Evolutionary conservation across 306 rosid species (phyloP).

Genomic region (Neltuma alba): DNA sequence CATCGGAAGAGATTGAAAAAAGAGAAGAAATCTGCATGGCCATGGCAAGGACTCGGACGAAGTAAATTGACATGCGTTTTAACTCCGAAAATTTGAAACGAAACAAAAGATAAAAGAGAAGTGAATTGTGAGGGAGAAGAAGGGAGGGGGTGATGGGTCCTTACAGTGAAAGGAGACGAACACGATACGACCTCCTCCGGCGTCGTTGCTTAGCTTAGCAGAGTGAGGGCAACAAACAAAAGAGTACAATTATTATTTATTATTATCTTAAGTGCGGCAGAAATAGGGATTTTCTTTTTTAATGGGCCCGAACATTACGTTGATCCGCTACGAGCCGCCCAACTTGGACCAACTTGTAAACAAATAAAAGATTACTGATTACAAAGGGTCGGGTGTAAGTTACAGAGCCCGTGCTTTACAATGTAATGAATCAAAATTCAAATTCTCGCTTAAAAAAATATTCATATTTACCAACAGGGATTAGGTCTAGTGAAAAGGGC

Average conservation of each 20-base stretch:
- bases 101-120: background rate
- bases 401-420: too few relatives aligned
- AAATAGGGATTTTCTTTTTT: background rate
- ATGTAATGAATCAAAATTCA: too few relatives aligned
- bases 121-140: constrained; percentile 4
- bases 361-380: background rate
- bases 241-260: background rate
- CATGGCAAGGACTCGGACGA: background rate
- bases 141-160: background rate
- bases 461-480: too few relatives aligned
- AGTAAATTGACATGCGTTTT: background rate
- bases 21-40: background rate
- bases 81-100: background rate
- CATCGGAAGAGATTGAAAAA: background rate
- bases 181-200: constrained; percentile 24
- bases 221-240: constrained; percentile 4
- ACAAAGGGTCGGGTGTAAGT: too few relatives aligned
- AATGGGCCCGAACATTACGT: background rate
- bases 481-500: too few relatives aligned
- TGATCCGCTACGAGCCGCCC: background rate
- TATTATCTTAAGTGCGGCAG: background rate
- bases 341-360: background rate
- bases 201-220: constrained; percentile 22
- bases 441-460: too few relatives aligned
- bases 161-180: constrained; percentile 17